phyloP scores from a whole-genome alignment of 345 rosid species.

The Ceriops decandra region DNA sequence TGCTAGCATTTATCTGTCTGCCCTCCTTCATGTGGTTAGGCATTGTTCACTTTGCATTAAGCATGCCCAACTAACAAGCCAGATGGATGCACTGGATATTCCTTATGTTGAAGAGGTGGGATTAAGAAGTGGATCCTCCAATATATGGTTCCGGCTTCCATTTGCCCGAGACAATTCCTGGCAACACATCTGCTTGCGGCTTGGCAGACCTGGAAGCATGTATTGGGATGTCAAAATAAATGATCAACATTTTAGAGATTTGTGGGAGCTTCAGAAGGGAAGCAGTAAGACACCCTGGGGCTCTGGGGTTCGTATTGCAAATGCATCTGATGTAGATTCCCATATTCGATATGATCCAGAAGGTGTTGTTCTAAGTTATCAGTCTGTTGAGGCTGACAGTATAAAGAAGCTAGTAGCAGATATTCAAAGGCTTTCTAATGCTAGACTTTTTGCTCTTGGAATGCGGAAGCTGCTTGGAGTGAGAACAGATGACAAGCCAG shows the following conservation, averaged over 20 bases:
- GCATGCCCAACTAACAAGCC: constrained; percentile 91
- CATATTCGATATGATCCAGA: constrained; percentile 94
- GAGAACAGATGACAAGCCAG: constrained; percentile 71
- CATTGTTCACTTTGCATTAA: constrained; percentile 90
- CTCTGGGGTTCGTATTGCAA: constrained; percentile 87
- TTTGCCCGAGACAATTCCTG: constrained; percentile 76
- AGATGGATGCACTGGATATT: constrained; percentile 87
- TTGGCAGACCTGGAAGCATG: constrained; percentile 98
- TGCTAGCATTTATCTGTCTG: constrained; percentile 73
- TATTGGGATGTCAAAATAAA: constrained; percentile 96
- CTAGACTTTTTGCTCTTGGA: constrained; percentile 90
- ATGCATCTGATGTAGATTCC: constrained; percentile 86
- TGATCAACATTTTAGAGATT: constrained; percentile 93
- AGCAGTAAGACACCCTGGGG: constrained; percentile 77
- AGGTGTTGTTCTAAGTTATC: constrained; percentile 93
- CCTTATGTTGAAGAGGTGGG: constrained; percentile 91
- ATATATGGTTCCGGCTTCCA: constrained; percentile 96
- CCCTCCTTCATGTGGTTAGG: constrained; percentile 88
- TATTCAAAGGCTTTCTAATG: constrained; percentile 88
- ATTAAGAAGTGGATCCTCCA: constrained; percentile 64
- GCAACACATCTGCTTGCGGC: constrained; percentile 92
- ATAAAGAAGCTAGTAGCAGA: constrained; percentile 90
- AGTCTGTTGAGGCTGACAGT: constrained; percentile 87
- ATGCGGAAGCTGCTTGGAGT: constrained; percentile 93
- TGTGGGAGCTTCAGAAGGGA: constrained; percentile 99